A percentile compares a stretch with the other conserved stretches of the same genome.
These are phyloP conservation scores for Mycena haematopus DNA, from an alignment of 768 basidiomycete species.

Conservation along the genomic window DNA sequence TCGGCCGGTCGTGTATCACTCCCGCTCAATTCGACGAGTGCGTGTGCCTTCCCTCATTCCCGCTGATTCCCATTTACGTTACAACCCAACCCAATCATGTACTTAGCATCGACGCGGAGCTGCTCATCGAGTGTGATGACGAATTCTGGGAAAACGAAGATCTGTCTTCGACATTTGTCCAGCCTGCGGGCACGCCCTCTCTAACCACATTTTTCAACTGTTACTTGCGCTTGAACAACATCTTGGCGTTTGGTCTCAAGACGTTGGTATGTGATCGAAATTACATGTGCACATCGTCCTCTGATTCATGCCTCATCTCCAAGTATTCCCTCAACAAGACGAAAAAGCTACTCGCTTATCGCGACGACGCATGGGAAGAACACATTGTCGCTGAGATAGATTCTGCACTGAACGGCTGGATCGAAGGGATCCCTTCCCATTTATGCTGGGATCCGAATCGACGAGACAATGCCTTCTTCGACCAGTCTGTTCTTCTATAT, in stretches of 20 bases:
- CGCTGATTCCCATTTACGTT: background rate
- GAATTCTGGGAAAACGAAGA: conserved; percentile 29
- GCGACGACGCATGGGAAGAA: conserved; percentile 58
- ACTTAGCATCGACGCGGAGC: conserved; percentile 52
- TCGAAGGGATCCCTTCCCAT: background rate
- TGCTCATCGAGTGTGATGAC: conserved; percentile 63
- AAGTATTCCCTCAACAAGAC: conserved; percentile 69
- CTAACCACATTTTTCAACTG: conserved; percentile 49
- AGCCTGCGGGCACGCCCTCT: conserved; percentile 51
- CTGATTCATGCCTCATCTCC: background rate
- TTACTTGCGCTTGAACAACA: conserved; percentile 52
- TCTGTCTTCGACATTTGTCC: conserved; percentile 47
- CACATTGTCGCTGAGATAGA: conserved; percentile 77
- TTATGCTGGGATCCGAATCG: conserved; percentile 49
- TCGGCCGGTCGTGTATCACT: conserved; percentile 54
- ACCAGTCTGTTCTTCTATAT: conserved; percentile 47
- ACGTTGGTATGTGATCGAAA: conserved; percentile 21
- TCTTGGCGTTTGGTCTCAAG: conserved; percentile 48
- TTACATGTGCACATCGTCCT: background rate
- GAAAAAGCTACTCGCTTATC: conserved; percentile 52
- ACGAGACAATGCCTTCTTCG: conserved; percentile 42
- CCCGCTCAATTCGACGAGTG: conserved; percentile 10
- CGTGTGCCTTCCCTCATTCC: conserved; percentile 41
- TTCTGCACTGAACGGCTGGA: conserved; percentile 74
- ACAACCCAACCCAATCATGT: no score